Conservation (phyloP, 2,329 filamentous ascomycete species). For the Penicillium sp. region DNA sequence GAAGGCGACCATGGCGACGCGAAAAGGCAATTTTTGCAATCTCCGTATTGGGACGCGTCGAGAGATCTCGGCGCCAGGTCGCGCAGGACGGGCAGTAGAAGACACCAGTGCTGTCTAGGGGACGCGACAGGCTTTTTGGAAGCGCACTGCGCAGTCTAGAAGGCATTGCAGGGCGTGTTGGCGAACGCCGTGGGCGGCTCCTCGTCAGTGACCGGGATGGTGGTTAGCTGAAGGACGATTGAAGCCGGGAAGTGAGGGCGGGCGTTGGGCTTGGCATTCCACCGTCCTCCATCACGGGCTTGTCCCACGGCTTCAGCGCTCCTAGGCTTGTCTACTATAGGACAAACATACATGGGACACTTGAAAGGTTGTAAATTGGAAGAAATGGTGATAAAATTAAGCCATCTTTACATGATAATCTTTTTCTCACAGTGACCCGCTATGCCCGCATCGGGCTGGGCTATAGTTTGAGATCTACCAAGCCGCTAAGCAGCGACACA, state of each 20-base stretch:
- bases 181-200: slow-evolving; percentile 5
- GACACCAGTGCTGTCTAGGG: slow-evolving; percentile 24
- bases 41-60: slow-evolving; percentile 26
- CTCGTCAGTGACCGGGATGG: background rate
- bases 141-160: slow-evolving; percentile 39
- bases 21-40: slow-evolving; percentile 12
- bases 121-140: slow-evolving; percentile 33
- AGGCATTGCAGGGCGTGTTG: slow-evolving; percentile 34
- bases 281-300: slow-evolving; percentile 3
- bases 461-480: slow-evolving; percentile 12
- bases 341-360: no score
- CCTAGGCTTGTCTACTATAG: no score
- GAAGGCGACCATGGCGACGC: slow-evolving; percentile 12
- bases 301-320: no score
- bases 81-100: slow-evolving; percentile 45
- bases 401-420: slow-evolving; percentile 20
- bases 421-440: slow-evolving; percentile 14
- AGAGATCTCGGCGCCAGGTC: slow-evolving; percentile 33
- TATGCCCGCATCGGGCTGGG: slow-evolving; percentile 5
- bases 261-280: slow-evolving; percentile 23
- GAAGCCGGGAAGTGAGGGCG: slow-evolving; percentile 19
- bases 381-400: slow-evolving; percentile 10
- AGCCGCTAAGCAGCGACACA: slow-evolving; percentile 3
- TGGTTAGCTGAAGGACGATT: slow-evolving; percentile 12
- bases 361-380: background rate